phyloP scores from a whole-genome alignment of 805 yeast species.

The Priceomyces castillae region DNA sequence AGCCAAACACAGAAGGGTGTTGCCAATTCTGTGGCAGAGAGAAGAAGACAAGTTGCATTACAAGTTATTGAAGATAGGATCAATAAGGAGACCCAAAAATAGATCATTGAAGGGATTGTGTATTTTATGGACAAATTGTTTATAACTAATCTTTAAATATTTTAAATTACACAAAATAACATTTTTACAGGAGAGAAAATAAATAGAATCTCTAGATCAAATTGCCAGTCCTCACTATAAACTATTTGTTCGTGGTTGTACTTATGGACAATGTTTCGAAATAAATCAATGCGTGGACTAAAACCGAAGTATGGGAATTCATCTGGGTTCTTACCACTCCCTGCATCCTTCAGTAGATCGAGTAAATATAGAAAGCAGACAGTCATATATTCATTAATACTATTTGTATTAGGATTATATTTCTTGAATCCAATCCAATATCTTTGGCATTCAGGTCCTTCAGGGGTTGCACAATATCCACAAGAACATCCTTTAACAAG shows the following conservation, averaged over 20 bases:
- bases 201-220: not conserved
- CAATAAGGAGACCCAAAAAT: constrained; percentile 19
- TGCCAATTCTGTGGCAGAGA: constrained; percentile 57
- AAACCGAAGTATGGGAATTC: constrained; percentile 26
- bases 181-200: not conserved
- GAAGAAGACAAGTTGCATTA: constrained; percentile 74
- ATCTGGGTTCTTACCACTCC: constrained; percentile 26
- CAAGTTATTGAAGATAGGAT: constrained; percentile 71
- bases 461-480: constrained; percentile 23
- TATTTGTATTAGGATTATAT: constrained; percentile 17
- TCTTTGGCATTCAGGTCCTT: constrained; percentile 7
- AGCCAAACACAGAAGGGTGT: constrained; percentile 39
- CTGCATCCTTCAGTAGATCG: constrained; percentile 24
- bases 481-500: constrained; percentile 33
- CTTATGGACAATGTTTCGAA: constrained; percentile 5
- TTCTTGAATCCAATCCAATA: constrained; percentile 21
- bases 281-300: constrained; percentile 15
- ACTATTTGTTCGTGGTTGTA: not conserved
- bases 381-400: constrained; percentile 10
- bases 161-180: constrained; percentile 8
- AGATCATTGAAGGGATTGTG: not conserved
- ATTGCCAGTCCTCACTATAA: not conserved
- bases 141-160: not conserved
- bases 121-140: not conserved
- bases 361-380: constrained; percentile 14